phyloP scores from a whole-genome alignment of 495 filamentous ascomycete genomes.

The Paragyromitra xinjiangensis region DNA sequence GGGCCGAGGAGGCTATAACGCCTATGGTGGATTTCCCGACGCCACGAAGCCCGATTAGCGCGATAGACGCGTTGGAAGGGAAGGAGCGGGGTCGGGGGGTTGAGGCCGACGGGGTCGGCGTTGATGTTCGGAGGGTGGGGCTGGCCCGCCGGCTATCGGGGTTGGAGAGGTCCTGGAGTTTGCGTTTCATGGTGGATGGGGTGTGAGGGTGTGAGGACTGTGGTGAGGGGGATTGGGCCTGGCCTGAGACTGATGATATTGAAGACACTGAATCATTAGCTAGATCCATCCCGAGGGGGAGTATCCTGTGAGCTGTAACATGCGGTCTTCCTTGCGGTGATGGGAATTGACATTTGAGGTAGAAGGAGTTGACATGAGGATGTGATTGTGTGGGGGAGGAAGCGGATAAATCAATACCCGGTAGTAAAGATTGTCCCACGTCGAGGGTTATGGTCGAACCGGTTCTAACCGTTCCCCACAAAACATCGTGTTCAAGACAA shows the following conservation, averaged over 20 bases:
- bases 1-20: conserved; percentile 77
- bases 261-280: conserved; percentile 9
- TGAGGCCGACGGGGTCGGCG: neutral
- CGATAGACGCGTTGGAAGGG: conserved; percentile 71
- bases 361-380: neutral
- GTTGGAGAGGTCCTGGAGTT: conserved; percentile 16
- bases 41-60: conserved; percentile 77
- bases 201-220: neutral
- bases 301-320: neutral
- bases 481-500: neutral
- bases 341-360: neutral
- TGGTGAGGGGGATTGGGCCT: neutral
- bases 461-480: neutral
- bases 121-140: neutral
- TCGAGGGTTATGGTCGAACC: neutral
- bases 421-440: neutral
- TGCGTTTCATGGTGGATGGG: conserved; percentile 24
- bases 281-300: neutral
- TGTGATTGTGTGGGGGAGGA: neutral
- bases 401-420: conserved; percentile 31
- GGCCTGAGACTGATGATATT: neutral
- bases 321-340: conserved; percentile 24
- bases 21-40: conserved; percentile 80
- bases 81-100: conserved; percentile 60
- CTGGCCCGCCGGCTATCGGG: neutral